These are phyloP conservation scores for Penicillium coffeae DNA, from an alignment of 495 filamentous ascomycete genomes.

Conservation along the genomic window DNA sequence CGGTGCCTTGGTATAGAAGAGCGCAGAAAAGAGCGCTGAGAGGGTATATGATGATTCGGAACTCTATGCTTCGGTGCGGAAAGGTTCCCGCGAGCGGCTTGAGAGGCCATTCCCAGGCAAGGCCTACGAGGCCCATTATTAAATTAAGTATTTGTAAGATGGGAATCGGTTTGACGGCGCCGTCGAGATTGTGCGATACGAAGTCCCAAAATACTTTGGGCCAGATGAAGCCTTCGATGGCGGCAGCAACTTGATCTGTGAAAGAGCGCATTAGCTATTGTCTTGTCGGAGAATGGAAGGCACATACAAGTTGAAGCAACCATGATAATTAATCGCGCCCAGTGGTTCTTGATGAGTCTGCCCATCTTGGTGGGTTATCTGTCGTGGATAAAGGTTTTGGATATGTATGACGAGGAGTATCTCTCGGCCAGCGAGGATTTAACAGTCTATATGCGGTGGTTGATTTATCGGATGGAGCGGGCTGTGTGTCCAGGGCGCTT, in stretches of 20 bases:
- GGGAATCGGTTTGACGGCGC: slow-evolving; percentile 80
- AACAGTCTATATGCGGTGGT: not conserved
- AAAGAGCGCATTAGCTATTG: not conserved
- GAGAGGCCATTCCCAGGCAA: slow-evolving; percentile 93
- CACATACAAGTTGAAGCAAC: slow-evolving; percentile 78
- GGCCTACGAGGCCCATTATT: slow-evolving; percentile 73
- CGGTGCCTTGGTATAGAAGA: slow-evolving; percentile 88
- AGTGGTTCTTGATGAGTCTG: slow-evolving; percentile 98
- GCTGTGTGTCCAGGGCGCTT: not conserved
- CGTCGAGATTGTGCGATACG: slow-evolving; percentile 84
- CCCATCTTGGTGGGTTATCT: no score
- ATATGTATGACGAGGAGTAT: slow-evolving; percentile 5
- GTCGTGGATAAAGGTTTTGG: no score
- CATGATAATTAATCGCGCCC: slow-evolving; percentile 88
- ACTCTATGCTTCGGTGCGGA: slow-evolving; percentile 83
- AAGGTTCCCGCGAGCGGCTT: slow-evolving; percentile 56
- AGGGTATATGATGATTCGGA: slow-evolving; percentile 78
- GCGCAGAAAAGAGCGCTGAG: slow-evolving; percentile 68
- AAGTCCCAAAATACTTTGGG: slow-evolving; percentile 99
- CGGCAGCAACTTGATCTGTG: slow-evolving; percentile 79
- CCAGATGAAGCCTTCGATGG: slow-evolving; percentile 91
- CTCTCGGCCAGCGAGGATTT: slow-evolving; percentile 32
- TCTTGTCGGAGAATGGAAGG: not conserved
- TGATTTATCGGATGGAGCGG: not conserved
- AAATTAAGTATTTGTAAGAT: slow-evolving; percentile 91